phyloP scores from a whole-genome alignment of 1,284 basidiomycete species.

The Chiua sp. region DNA sequence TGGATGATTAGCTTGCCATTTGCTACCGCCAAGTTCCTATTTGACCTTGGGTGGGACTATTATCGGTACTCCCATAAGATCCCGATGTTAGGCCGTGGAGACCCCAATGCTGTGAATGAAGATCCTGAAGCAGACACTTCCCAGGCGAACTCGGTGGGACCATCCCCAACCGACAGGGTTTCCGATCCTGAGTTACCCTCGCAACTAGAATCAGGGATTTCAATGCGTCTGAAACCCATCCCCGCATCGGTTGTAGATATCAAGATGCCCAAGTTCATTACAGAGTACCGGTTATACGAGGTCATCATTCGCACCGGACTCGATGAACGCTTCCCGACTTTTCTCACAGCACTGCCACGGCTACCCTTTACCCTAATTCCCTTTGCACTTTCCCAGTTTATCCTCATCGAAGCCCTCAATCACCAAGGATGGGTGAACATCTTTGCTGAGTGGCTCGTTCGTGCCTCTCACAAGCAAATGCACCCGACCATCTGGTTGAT shows the following conservation, averaged over 20 bases:
- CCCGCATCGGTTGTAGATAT: background rate
- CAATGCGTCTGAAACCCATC: background rate
- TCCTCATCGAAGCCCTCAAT: constrained; percentile 87
- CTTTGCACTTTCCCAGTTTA: constrained; percentile 96
- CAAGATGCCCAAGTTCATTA: constrained; percentile 11
- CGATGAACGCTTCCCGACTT: constrained; percentile 70
- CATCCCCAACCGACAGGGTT: background rate
- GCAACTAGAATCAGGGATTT: background rate
- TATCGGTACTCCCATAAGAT: constrained; percentile 45
- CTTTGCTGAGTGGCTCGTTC: constrained; percentile 77
- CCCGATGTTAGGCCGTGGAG: constrained; percentile 19
- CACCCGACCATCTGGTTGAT: constrained; percentile 61
- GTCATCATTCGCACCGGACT: constrained; percentile 30
- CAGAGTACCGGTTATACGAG: constrained; percentile 24
- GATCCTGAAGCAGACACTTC: background rate
- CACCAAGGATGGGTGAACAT: constrained; percentile 92
- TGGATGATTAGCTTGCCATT: constrained; percentile 92
- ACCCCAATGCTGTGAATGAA: constrained; percentile 1
- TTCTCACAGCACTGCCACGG: constrained; percentile 69
- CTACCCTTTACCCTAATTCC: constrained; percentile 86
- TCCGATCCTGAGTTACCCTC: background rate
- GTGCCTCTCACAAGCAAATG: constrained; percentile 50
- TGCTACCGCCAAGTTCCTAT: constrained; percentile 71
- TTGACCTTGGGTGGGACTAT: constrained; percentile 69
- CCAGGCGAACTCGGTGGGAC: background rate